phyloP scores from a whole-genome alignment of 148 eudicot species.

The Nepenthes gracilis region DNA sequence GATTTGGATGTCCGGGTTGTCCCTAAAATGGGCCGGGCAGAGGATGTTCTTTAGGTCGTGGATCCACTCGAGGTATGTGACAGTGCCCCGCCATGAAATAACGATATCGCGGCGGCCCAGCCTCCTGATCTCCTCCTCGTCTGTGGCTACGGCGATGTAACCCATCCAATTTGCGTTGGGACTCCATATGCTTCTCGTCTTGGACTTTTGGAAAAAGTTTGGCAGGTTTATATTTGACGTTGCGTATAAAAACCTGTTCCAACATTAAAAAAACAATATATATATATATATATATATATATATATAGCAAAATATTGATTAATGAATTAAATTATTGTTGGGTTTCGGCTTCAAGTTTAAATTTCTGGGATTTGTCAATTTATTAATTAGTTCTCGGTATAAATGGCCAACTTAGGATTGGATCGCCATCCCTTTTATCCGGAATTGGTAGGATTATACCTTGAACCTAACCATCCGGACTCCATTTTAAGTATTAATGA shows the following conservation, averaged over 20 bases:
- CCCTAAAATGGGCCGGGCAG: slow-evolving; percentile 49
- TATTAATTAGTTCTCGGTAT: too few species aligned
- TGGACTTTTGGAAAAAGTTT: slow-evolving; percentile 64
- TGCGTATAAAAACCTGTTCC: slow-evolving; percentile 52
- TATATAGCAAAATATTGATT: too few species aligned
- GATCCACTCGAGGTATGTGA: slow-evolving; percentile 75
- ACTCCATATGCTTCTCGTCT: slow-evolving; percentile 55
- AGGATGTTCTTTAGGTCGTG: slow-evolving; percentile 68
- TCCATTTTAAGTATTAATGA: too few species aligned
- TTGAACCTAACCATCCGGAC: too few species aligned
- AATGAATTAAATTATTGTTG: too few species aligned
- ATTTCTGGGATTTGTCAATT: too few species aligned
- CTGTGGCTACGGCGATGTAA: slow-evolving; percentile 53
- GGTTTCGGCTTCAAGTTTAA: too few species aligned
- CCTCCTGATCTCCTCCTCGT: slow-evolving; percentile 39
- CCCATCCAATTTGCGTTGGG: slow-evolving; percentile 96
- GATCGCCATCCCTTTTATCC: too few species aligned
- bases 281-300: too few species aligned
- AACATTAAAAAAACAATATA: too few species aligned
- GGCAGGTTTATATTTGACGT: slow-evolving; percentile 81
- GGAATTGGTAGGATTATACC: too few species aligned
- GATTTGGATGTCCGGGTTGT: slow-evolving; percentile 57
- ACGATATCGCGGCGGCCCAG: slow-evolving; percentile 73
- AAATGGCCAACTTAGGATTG: too few species aligned
- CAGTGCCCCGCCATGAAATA: slow-evolving; percentile 81